These are phyloP conservation scores for Lecanicillium sp. DNA, from an alignment of 2,329 filamentous ascomycete genomes.

Conservation along the genomic window DNA sequence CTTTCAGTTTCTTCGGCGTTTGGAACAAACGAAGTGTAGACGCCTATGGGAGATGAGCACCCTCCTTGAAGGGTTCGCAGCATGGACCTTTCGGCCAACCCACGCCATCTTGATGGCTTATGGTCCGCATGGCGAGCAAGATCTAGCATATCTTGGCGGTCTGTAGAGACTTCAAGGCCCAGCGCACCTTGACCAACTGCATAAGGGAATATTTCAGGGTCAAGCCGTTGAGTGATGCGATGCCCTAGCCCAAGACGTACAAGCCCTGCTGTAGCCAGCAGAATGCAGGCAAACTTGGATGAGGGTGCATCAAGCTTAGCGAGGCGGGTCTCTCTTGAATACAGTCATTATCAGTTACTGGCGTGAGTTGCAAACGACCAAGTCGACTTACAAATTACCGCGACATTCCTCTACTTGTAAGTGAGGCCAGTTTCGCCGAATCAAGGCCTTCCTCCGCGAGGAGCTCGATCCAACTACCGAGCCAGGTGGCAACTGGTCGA, in stretches of 20 bases:
- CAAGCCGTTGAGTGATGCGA: conserved; percentile 10
- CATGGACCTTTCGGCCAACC: conserved; percentile 10
- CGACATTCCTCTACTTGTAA: conserved; percentile 10
- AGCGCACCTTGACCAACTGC: conserved; percentile 11
- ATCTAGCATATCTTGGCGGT: conserved; percentile 4
- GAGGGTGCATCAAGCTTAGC: conserved; percentile 10
- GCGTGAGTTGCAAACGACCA: conserved; percentile 9
- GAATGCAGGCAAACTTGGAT: conserved; percentile 9
- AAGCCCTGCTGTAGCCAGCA: conserved; percentile 10
- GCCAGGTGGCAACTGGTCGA: conserved; percentile 10
- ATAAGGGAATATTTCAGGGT: conserved; percentile 8
- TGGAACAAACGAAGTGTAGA: not conserved
- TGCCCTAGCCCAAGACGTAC: conserved; percentile 7
- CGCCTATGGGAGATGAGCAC: conserved; percentile 12
- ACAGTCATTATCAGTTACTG: not conserved
- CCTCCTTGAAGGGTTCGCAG: conserved; percentile 11
- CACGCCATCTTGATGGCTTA: conserved; percentile 9
- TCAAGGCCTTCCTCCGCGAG: conserved; percentile 7
- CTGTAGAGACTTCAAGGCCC: conserved; percentile 8
- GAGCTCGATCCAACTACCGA: conserved; percentile 10
- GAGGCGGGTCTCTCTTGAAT: conserved; percentile 10
- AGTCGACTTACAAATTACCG: conserved; percentile 11
- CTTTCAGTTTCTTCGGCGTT: no score
- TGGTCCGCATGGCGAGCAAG: conserved; percentile 8
- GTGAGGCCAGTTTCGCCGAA: conserved; percentile 10